Percentiles rank a stretch among this genome's conserved stretches.
These are phyloP conservation scores for Sinapis alba DNA, from an alignment of 441 rosid species.

Conservation along the genomic window DNA sequence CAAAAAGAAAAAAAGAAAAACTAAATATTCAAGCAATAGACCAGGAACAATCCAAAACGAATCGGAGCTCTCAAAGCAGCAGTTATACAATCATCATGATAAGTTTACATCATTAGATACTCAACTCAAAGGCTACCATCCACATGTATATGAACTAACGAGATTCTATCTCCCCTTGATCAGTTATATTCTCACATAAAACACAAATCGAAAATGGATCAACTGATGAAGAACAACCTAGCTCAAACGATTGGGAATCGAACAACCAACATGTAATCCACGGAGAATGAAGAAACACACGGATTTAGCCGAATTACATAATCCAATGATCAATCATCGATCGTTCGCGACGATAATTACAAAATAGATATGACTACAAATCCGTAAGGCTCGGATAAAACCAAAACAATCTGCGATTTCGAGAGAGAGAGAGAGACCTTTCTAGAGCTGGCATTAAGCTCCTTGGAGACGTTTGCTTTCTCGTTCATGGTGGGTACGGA, in stretches of 20 bases:
- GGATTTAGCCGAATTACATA: slow-evolving; percentile 35
- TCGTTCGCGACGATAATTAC: slow-evolving; percentile 1
- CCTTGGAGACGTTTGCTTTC: slow-evolving; percentile 97
- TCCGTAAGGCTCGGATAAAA: background rate
- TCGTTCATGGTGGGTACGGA: slow-evolving; percentile 67
- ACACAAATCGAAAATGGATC: slow-evolving; percentile 11
- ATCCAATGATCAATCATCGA: slow-evolving; percentile 26
- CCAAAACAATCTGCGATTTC: background rate
- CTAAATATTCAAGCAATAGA: slow-evolving; percentile 11
- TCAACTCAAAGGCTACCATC: background rate
- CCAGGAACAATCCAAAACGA: slow-evolving; percentile 11
- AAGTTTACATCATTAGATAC: background rate
- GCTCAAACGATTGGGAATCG: slow-evolving; percentile 28
- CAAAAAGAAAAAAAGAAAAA: slow-evolving; percentile 22
- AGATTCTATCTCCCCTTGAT: background rate
- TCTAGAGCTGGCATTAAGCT: slow-evolving; percentile 90
- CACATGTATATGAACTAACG: background rate
- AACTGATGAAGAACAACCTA: background rate
- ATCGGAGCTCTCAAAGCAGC: background rate
- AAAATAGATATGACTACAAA: slow-evolving; percentile 13
- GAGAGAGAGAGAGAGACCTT: slow-evolving; percentile 53
- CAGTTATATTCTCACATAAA: background rate
- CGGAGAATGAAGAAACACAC: background rate
- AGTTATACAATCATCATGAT: background rate
- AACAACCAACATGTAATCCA: background rate